Conservation (phyloP, 2,329 filamentous ascomycete species). For the Setomelanomma holmii region DNA sequence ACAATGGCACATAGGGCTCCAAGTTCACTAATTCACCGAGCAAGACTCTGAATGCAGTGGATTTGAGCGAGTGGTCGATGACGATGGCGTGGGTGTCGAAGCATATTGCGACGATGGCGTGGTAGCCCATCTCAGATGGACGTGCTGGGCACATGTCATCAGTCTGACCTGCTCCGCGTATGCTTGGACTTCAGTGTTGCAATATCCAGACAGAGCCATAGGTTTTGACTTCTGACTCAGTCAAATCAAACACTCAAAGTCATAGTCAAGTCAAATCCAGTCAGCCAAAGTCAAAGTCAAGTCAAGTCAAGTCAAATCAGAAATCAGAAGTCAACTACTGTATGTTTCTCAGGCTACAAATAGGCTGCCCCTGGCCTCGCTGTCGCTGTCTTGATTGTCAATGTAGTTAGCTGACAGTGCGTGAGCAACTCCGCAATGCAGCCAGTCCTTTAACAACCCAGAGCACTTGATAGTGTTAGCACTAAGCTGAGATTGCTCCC, state of each 20-base stretch:
- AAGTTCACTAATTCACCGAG: no score
- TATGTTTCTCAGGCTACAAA: background rate
- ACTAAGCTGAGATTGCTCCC: slow-evolving; percentile 5
- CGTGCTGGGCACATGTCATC: no score
- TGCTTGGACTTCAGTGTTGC: no score
- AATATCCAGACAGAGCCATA: no score
- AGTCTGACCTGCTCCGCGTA: no score
- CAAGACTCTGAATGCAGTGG: no score
- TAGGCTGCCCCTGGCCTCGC: background rate
- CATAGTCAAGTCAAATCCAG: background rate
- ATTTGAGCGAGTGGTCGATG: no score
- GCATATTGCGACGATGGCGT: no score
- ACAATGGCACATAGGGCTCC: no score
- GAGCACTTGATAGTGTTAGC: background rate
- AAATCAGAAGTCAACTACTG: background rate
- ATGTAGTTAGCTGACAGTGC: background rate
- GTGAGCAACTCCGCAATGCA: background rate
- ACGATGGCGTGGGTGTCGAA: no score
- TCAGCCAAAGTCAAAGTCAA: background rate
- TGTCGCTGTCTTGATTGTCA: background rate
- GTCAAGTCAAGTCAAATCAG: background rate
- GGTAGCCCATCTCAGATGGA: no score
- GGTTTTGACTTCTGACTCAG: background rate
- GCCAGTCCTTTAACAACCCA: background rate
- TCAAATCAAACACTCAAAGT: background rate